Evolutionary conservation across 2,329 filamentous ascomycete species (phyloP), one percentile per base, ranked within the genome.

Genomic region (Aspergillus niger): DNA sequence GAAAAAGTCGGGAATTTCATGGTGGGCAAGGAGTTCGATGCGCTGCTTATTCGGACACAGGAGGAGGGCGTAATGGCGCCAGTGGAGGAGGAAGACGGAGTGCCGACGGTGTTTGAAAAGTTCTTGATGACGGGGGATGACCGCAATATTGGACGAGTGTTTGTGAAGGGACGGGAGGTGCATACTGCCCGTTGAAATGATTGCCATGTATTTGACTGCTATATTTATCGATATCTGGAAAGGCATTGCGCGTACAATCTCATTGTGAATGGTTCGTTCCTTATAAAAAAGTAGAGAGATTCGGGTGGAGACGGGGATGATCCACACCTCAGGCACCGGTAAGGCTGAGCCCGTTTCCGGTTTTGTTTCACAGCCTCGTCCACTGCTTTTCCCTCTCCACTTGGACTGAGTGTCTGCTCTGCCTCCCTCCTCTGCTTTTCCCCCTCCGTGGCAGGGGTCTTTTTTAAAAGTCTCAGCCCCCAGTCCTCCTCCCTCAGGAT

Each of bases 51-150:
- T 2, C 76, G 81, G 49, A 79, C 81, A 13, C 68, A 58, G 1
- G 41, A 48, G 58, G 72, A 72, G 15, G 81, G 82, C 0, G 72
- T 83, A 2, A 86, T 85, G 77, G 80, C 85, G 0, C 81, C 83
- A 10, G 67, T 83, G 0, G 82, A 87, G 62, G 80, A 83, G 0
- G 74, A 73, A 0, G 85, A 88, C 54, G 73, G 73, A 0, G 43
- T 75, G 0, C 68, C 72, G 51, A 81, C 74, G 0, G 74, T 86
- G 17, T 84, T 88, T 60, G 85, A 88, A 58, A 89, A 88, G 75
- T 89, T 86, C 61, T 65, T 89, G 30, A 87, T 88, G 84, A 88
- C 85, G 2, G 86, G 85, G 0, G 86, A 89, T 68, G 86, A 89
- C 67, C 77, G 86, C 4, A 88, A 88, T 64, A 85, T 88, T 55